A percentile compares a stretch with the other conserved stretches of the same genome.
Conservation (phyloP, 2,329 filamentous ascomycete genomes). For the Fusarium napiforme region DNA sequence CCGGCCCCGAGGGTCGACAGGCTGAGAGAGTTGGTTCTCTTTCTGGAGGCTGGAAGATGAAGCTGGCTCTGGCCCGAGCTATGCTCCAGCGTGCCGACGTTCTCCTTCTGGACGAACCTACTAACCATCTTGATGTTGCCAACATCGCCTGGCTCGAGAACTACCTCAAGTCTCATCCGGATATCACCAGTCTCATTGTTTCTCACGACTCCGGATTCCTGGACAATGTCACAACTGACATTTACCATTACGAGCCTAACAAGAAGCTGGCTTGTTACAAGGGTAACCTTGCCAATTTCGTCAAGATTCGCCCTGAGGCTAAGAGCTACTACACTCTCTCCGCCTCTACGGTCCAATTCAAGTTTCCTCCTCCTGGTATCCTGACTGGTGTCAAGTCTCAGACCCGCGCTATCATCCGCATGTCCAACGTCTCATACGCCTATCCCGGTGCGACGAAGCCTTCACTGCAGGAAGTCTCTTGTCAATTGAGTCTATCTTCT, state of each 20-base stretch:
- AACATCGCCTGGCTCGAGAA: slow-evolving; percentile 97
- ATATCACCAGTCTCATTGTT: slow-evolving; percentile 97
- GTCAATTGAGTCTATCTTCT: slow-evolving; percentile 87
- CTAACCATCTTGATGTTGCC: slow-evolving; percentile 95
- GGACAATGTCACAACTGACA: slow-evolving; percentile 97
- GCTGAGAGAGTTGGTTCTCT: slow-evolving; percentile 90
- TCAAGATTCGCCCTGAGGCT: slow-evolving; percentile 89
- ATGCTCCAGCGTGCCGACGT: slow-evolving; percentile 99
- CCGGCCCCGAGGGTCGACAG: slow-evolving; percentile 89
- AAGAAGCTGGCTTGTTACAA: slow-evolving; percentile 94
- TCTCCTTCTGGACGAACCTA: slow-evolving; percentile 95
- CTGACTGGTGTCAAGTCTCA: slow-evolving; percentile 93
- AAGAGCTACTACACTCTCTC: slow-evolving; percentile 99
- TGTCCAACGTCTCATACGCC: slow-evolving; percentile 91
- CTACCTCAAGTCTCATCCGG: slow-evolving; percentile 93
- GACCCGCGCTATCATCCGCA: slow-evolving; percentile 93
- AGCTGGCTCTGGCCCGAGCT: slow-evolving; percentile 92
- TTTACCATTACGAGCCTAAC: slow-evolving; percentile 95
- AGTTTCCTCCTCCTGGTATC: slow-evolving; percentile 96
- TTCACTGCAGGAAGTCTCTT: slow-evolving; percentile 87
- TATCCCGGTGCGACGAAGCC: slow-evolving; percentile 92
- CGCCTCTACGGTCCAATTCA: slow-evolving; percentile 90
- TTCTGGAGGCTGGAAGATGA: slow-evolving; percentile 99
- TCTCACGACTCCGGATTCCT: slow-evolving; percentile 98
- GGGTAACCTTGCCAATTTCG: slow-evolving; percentile 85